A percentile compares a stretch with the other conserved stretches of the same genome.
phyloP scores from a whole-genome alignment of 2,329 filamentous ascomycete species.

The Penicillium fuscoglaucum region DNA sequence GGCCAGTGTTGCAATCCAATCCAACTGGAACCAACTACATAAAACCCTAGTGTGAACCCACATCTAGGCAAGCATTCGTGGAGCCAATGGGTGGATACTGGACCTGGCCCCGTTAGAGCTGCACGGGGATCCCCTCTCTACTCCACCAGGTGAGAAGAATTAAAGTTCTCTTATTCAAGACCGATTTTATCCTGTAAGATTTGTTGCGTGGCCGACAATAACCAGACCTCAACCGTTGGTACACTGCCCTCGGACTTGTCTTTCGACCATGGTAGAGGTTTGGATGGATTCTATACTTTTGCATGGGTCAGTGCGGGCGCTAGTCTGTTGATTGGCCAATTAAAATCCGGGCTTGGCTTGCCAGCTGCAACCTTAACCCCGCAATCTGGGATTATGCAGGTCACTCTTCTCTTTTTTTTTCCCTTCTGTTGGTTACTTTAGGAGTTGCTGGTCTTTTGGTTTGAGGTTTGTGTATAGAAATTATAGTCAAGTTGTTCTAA shows the following conservation, averaged over 20 bases:
- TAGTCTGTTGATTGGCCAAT: constrained; percentile 8
- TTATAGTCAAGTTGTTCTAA: no score
- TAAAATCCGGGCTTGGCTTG: constrained; percentile 2
- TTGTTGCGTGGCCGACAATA: background rate
- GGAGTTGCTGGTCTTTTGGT: background rate
- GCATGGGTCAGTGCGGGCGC: constrained; percentile 4
- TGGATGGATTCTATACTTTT: constrained; percentile 1
- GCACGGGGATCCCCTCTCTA: background rate
- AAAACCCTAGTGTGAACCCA: background rate
- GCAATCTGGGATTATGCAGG: constrained; percentile 15
- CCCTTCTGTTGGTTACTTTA: background rate
- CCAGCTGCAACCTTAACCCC: constrained; percentile 32
- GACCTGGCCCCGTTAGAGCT: background rate
- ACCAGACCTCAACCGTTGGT: background rate
- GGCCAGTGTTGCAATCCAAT: background rate
- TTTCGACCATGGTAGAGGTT: background rate
- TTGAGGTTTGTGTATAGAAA: background rate
- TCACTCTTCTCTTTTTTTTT: background rate
- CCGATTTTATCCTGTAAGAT: background rate
- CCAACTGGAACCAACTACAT: background rate
- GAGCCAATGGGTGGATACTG: background rate
- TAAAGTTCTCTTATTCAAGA: background rate
- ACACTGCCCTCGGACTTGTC: background rate
- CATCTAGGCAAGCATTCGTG: background rate
- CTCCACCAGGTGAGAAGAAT: background rate